Evolutionary conservation across 441 rosid species (phyloP).

Genomic region (Capsella rubella): DNA sequence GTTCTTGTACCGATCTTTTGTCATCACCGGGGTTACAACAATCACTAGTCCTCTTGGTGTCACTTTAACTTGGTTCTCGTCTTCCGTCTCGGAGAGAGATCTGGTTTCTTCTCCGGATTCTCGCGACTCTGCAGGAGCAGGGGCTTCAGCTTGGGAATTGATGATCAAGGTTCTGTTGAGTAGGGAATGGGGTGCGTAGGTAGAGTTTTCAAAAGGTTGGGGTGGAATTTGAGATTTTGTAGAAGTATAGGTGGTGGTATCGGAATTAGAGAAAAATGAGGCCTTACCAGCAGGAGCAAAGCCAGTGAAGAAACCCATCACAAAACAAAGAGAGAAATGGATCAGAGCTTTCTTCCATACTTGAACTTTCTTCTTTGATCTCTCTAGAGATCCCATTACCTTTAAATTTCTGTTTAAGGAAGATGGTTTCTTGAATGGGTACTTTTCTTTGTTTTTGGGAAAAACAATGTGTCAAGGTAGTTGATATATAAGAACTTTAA

Average conservation of each 20-base stretch:
- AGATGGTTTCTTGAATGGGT: background rate
- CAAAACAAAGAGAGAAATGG: slow-evolving; percentile 84
- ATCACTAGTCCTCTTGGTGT: slow-evolving; percentile 60
- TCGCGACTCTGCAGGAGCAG: slow-evolving; percentile 33
- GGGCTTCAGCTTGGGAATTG: slow-evolving; percentile 40
- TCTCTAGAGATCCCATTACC: slow-evolving; percentile 56
- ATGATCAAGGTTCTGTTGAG: slow-evolving; percentile 39
- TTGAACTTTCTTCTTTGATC: slow-evolving; percentile 81
- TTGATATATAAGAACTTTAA: slow-evolving; percentile 30
- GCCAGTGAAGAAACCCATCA: slow-evolving; percentile 92
- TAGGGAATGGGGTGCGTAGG: slow-evolving; percentile 35
- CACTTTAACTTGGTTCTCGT: slow-evolving; percentile 10
- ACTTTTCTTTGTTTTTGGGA: background rate
- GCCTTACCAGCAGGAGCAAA: slow-evolving; percentile 73
- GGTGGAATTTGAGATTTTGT: slow-evolving; percentile 46
- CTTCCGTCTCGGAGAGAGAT: slow-evolving; percentile 35
- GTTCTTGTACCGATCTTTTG: slow-evolving; percentile 45
- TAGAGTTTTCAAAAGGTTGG: slow-evolving; percentile 43
- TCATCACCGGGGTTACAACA: slow-evolving; percentile 66
- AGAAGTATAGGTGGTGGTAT: slow-evolving; percentile 28
- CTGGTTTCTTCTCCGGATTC: slow-evolving; percentile 39
- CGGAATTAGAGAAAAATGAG: slow-evolving; percentile 48
- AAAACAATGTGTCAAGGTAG: slow-evolving; percentile 26
- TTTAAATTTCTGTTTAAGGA: background rate
- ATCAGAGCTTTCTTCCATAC: slow-evolving; percentile 84